Base-by-base conservation (phyloP, 768 basidiomycete genomes). In the Tulasnella sp. region DNA sequence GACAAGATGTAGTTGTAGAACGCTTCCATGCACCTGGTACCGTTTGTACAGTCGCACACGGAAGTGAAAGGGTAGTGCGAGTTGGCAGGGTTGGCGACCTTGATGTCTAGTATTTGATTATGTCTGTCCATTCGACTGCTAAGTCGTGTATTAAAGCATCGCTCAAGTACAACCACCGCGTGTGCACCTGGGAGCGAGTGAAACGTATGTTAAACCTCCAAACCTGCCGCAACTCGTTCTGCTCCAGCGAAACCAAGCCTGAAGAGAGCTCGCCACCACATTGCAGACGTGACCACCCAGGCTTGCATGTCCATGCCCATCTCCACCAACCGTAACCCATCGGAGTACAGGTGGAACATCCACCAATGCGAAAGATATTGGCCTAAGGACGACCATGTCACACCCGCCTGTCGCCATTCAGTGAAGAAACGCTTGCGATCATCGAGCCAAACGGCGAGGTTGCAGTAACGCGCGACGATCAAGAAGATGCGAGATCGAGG, bases 381-480 rank as follows among this genome's bases (percentile, higher is more conserved):
- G 60, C 59, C 66, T 58, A 80, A 68, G 21, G 82, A 64, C 50
- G 61, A 55, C 26, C 47, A 48, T 2, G 30, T 43, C 1, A 42
- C 45, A 4, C 65, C 65, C 17, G 56, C 19, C 23, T 21, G n/a
- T 23, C 38, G 27, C 38, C 44, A 63, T 17, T 54, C 56, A 15
- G 51, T 38, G 24, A 76, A 70, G 3, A 81, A 65, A 26, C 73
- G 74, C 48, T 71, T 70, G 66, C 72, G 73, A 56, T 92, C 84
- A 65, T 86, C 84, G 53, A 78, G 75, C 88, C 88, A 90, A 3
- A 88, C 82, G 7, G 89, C 86, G 10, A 75, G 76, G 52, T 82
- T 77, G 68, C 94, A 96, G 71, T 88, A 95, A 67, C 88, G 85
- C 5, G 92, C 93, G 15, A 87, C 86, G 60, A 97, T 86, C 30